Percentiles rank a stretch among this genome's conserved stretches.
Evolutionary conservation across 352 stramenopile species (phyloP).

Genomic region (Phytophthora gonapodyides): DNA sequence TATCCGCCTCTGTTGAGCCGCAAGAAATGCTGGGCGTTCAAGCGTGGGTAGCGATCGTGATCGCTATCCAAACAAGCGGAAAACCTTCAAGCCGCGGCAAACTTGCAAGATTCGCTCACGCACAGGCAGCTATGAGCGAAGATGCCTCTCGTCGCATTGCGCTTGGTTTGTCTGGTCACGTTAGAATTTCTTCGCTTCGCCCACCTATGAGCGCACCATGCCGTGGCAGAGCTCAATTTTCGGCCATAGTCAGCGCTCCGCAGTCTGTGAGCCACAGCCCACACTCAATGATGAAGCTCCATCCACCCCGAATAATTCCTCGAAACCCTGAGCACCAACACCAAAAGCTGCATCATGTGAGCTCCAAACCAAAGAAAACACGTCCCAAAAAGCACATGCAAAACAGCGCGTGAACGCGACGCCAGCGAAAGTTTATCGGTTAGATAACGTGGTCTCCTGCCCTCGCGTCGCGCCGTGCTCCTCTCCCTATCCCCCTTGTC

Average conservation of each 20-base stretch:
- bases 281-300: no score
- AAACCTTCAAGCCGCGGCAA: no score
- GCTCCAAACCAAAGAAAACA: not conserved
- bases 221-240: slow-evolving; percentile 50
- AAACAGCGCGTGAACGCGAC: slow-evolving; percentile 13
- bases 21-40: slow-evolving; percentile 17
- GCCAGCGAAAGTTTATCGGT: slow-evolving; percentile 26
- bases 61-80: slow-evolving; percentile 13
- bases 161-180: slow-evolving; percentile 8
- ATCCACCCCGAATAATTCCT: no score
- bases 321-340: no score
- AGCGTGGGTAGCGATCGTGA: slow-evolving; percentile 14
- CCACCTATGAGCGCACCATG: slow-evolving; percentile 39
- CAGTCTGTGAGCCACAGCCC: no score
- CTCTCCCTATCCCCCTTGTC: no score
- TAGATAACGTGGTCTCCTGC: slow-evolving; percentile 12
- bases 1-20: slow-evolving; percentile 37
- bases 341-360: no score
- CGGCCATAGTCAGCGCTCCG: slow-evolving; percentile 9
- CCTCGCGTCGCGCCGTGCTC: no score
- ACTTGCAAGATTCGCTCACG: no score
- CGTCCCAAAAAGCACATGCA: slow-evolving; percentile 12
- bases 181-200: slow-evolving; percentile 53
- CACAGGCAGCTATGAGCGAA: no score
- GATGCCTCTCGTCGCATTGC: no score